Conservation (phyloP, 805 yeast genomes). For the Zygotorulaspora sp. region DNA sequence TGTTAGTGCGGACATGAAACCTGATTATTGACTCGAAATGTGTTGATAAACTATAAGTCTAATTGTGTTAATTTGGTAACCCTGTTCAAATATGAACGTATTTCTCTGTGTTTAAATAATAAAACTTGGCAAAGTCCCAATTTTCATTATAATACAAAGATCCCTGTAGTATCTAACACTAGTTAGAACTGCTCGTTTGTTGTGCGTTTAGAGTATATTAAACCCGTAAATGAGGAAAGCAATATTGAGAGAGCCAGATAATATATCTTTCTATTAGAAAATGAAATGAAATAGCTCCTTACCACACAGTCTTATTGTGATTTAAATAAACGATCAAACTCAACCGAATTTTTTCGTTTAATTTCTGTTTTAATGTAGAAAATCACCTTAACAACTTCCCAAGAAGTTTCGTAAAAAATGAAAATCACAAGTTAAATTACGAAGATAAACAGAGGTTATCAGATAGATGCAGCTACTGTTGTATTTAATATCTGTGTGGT, state of each 20-base stretch:
- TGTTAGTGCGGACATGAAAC: slow-evolving; percentile 1
- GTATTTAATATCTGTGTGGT: neutral
- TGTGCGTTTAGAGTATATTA: neutral
- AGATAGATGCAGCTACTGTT: no score
- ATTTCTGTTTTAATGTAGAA: neutral
- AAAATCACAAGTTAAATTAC: neutral
- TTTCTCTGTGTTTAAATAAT: neutral
- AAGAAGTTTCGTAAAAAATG: slow-evolving; percentile 1
- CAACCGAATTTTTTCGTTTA: neutral
- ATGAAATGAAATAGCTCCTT: neutral
- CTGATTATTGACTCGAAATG: neutral
- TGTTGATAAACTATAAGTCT: neutral
- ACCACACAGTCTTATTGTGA: neutral
- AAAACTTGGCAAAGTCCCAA: neutral
- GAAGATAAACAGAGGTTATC: neutral
- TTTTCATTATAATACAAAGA: neutral
- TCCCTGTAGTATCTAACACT: neutral
- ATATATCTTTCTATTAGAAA: neutral
- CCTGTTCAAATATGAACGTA: neutral
- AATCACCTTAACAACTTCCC: no score
- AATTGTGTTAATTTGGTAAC: neutral
- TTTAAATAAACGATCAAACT: slow-evolving; percentile 1
- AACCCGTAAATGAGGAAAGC: slow-evolving; percentile 1
- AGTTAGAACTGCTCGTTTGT: slow-evolving; percentile 1
- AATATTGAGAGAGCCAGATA: neutral